Evolutionary conservation across 2,329 filamentous ascomycete species (phyloP).

Genomic region (Ceratocystis eucalypticola): DNA sequence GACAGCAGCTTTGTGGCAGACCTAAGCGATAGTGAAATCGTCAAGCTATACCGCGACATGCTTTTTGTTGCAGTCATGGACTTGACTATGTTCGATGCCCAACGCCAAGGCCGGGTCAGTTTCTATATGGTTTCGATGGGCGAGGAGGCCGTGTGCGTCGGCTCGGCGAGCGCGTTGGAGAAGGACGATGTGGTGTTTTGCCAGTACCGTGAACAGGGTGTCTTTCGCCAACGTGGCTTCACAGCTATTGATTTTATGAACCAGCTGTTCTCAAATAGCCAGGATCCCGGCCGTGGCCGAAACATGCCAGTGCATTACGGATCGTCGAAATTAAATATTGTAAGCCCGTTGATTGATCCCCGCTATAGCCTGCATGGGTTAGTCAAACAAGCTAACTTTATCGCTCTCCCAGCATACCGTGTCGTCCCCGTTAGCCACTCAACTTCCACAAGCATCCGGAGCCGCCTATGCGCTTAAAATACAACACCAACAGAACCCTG

Average conservation of each 20-base stretch:
- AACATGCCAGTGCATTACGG: slow-evolving; percentile 99
- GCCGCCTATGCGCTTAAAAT: slow-evolving; percentile 81
- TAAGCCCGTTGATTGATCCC: slow-evolving; percentile 31
- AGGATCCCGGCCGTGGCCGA: slow-evolving; percentile 66
- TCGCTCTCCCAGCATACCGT: slow-evolving; percentile 54
- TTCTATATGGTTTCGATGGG: slow-evolving; percentile 98
- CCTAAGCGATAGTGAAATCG: slow-evolving; percentile 48
- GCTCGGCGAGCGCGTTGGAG: slow-evolving; percentile 70
- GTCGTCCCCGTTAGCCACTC: slow-evolving; percentile 69
- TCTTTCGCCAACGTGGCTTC: slow-evolving; percentile 82
- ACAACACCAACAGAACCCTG: slow-evolving; percentile 57
- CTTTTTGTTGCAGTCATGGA: slow-evolving; percentile 73
- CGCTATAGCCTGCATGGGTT: not conserved
- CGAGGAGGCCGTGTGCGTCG: slow-evolving; percentile 87
- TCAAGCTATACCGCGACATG: slow-evolving; percentile 53
- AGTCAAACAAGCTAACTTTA: not conserved
- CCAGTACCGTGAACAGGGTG: slow-evolving; percentile 87
- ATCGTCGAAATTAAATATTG: slow-evolving; percentile 68
- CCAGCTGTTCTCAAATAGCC: slow-evolving; percentile 77
- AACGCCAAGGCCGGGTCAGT: slow-evolving; percentile 80
- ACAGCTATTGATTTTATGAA: slow-evolving; percentile 84
- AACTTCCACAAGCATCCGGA: slow-evolving; percentile 77
- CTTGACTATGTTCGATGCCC: slow-evolving; percentile 93
- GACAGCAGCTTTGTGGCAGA: slow-evolving; percentile 58
- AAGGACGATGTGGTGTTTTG: slow-evolving; percentile 82